Evolutionary conservation across 1,284 basidiomycete genomes (phyloP), one percentile per base, ranked within the genome.

Genomic region (Gastroboletus turbinatus): DNA sequence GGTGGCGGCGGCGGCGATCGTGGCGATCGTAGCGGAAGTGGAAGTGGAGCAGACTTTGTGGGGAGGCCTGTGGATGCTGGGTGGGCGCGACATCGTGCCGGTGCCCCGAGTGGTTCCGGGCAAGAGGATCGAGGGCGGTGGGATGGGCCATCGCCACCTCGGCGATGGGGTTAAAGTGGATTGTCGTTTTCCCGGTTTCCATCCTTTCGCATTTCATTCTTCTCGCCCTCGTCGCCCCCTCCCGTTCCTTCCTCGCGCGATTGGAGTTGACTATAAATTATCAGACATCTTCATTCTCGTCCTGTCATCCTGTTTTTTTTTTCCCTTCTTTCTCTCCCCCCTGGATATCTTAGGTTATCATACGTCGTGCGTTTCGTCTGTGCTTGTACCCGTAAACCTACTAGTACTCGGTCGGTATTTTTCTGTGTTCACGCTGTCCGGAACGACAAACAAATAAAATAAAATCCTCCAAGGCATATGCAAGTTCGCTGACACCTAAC

Each of bases 61-160:
- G 67, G 71, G n/a, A 71, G 76, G 55, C 70, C 78, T 32, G 70
- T 80, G n/a, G 84, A 87, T 62, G 76, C 82, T 38, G 84, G 84
- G 7, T 86, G 85, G 84, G 74, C 74, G 46, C 73, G 82, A 53
- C 61, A 60, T 60, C 68, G 70, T 44, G 43, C 46, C 17, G 60
- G 67, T 43, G 43, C 33, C 1, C 50, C 56, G 11, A 50, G 58
- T 6, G 52, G 53, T 13, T 46, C 66, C 16, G 40, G 48, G 11
- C 63, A 60, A 38, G 63, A 64, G 2, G 63, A 67, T 8, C 68
- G 67, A 23, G 58, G 62, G 9, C 68, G 66, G 13, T 72, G 71
- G 71, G 68, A 73, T 4, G 64, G 56, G 11, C 61, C 67, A 11
- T 67, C 69, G 5, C 66, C 64, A 33, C 58, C 69, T 43, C 69